These are phyloP conservation scores for Diaporthe ampelina DNA, from an alignment of 2,329 filamentous ascomycete genomes.

Conservation along the genomic window DNA sequence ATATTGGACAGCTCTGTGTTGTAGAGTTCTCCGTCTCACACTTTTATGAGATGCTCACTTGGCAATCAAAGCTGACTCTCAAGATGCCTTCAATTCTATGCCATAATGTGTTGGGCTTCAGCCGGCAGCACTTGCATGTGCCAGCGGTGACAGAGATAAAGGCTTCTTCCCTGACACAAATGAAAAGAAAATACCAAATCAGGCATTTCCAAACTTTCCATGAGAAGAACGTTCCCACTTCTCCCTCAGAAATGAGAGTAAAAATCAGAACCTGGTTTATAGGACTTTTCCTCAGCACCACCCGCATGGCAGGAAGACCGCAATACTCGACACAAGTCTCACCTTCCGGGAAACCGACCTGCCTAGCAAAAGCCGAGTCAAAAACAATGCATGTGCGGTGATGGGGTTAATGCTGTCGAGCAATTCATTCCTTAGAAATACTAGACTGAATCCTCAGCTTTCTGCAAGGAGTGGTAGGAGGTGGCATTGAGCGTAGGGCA, in stretches of 20 bases:
- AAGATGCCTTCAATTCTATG: neutral
- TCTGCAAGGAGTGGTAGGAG: neutral
- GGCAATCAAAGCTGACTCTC: neutral
- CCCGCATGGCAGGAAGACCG: neutral
- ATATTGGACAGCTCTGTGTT: neutral
- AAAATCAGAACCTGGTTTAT: neutral
- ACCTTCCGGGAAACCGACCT: neutral
- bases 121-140: constrained; percentile 1
- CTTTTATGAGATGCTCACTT: neutral
- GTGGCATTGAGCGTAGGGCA: too few relatives aligned
- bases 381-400: neutral
- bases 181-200: neutral
- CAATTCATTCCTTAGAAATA: neutral
- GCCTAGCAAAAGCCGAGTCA: neutral
- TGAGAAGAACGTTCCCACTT: neutral
- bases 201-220: neutral
- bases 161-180: neutral
- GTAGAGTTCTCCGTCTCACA: too few relatives aligned
- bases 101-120: neutral
- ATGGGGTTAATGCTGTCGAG: neutral
- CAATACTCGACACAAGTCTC: neutral
- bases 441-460: neutral
- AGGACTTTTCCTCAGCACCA: neutral
- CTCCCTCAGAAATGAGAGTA: neutral
- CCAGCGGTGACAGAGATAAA: too few relatives aligned